Base-by-base conservation (phyloP, 495 filamentous ascomycete genomes). In the Penicillium cinerascens region DNA sequence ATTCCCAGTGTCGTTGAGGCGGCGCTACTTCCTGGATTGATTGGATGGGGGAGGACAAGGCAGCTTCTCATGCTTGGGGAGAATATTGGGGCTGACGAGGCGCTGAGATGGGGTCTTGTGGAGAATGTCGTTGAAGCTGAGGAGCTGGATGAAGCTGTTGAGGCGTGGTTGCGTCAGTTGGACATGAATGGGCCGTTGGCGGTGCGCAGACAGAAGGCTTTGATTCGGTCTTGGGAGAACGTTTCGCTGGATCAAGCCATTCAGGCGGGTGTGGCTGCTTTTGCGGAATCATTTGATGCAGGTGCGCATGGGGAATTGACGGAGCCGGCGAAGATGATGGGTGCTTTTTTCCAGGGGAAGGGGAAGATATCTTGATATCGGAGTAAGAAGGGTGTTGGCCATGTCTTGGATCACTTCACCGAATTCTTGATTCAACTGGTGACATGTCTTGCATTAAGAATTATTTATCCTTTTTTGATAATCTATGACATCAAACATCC, bases 1-100 rank as follows among this genome's bases (percentile, higher is more conserved):
- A 59, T 66, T 17, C 63, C 63, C 6, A 63, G 60, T 26, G 63
- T 66, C 2, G 63, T 66, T 26, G 60, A 66, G 44, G 59, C 60
- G 6, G 60, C 63, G 4, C 38, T 63, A 10, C 49, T 66, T 1
- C 63, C 60, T 18, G 57, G 54, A 2, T 45, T 64, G 17, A 64
- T 61, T 29, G 55, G 57, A 2, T 66, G 63, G 60, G 60, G 63
- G 2, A 56, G 54, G 8, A 60, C 63, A 2, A 50, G 63, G 35
- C 60, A 55, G n/a, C 35, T 65, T 0, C 59, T 63, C 16, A 25
- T 66, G 44, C 49, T 66, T 8, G 56, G 63, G 1, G 56, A 60
- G 44, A 66, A 60, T 44, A 59, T 66, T 23, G 41, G 25, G 18
- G 62, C 62, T 6, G 36, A 51, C 1, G 59, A 65, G 20, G 62